Evolutionary conservation across 2,329 filamentous ascomycete genomes (phyloP).

Genomic region (Ramularia endophylla): DNA sequence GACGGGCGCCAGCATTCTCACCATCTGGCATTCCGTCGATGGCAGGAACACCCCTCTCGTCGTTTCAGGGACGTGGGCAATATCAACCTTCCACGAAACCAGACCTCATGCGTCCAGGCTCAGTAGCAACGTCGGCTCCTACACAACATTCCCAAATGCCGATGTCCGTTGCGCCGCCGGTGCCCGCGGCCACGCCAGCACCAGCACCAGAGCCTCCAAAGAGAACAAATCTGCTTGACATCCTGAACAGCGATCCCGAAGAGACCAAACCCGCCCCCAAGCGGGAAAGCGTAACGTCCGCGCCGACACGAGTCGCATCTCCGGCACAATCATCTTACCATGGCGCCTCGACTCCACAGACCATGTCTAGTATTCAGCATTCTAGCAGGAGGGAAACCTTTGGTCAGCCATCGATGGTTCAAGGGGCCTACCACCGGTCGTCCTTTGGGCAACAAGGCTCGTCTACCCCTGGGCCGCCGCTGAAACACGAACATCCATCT

Average conservation of each 20-base stretch:
- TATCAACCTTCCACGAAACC: constrained; percentile 28
- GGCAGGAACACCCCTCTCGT: constrained; percentile 13
- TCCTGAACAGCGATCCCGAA: constrained; percentile 32
- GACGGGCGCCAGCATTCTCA: constrained; percentile 13
- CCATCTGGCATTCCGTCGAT: constrained; percentile 8
- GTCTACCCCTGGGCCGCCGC: constrained; percentile 15
- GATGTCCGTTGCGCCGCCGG: constrained; percentile 16
- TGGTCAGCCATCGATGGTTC: constrained; percentile 22
- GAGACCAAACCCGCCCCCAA: constrained; percentile 22
- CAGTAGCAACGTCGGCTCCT: constrained; percentile 18
- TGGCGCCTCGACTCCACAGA: constrained; percentile 11
- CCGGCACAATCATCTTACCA: constrained; percentile 15
- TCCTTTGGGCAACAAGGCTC: constrained; percentile 21
- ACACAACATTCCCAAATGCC: constrained; percentile 11
- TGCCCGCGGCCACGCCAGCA: constrained; percentile 18
- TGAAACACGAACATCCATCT: constrained; percentile 25
- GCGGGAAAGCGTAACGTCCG: constrained; percentile 24
- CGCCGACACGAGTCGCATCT: constrained; percentile 21
- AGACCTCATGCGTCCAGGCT: constrained; percentile 27
- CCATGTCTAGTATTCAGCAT: constrained; percentile 16
- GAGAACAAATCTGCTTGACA: constrained; percentile 31
- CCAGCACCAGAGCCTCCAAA: constrained; percentile 31
- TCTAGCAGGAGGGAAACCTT: constrained; percentile 22
- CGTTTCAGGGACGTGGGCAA: constrained; percentile 15
- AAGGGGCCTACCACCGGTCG: constrained; percentile 20